phyloP scores from a whole-genome alignment of 371 early-diverging fungal genomes.

The Mortierella sp. region DNA sequence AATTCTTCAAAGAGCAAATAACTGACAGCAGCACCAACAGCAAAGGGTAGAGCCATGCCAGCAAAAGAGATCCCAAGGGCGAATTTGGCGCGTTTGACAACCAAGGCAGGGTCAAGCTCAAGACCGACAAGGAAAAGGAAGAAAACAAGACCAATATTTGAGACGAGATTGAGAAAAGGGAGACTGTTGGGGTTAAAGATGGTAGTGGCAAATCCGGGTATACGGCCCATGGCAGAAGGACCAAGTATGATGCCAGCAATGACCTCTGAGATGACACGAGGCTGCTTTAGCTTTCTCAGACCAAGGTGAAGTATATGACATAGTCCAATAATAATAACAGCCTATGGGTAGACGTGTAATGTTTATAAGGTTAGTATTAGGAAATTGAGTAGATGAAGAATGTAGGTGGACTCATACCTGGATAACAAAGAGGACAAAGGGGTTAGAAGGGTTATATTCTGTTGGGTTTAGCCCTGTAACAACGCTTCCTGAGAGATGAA shows the following conservation, averaged over 20 bases:
- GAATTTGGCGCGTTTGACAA: constrained; percentile 61
- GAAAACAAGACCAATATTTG: constrained; percentile 91
- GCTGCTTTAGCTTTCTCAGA: constrained; percentile 73
- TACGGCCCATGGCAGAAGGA: constrained; percentile 82
- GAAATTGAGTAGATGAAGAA: neutral
- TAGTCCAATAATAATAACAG: constrained; percentile 73
- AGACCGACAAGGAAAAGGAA: constrained; percentile 92
- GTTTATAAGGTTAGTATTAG: neutral
- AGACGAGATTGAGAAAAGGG: constrained; percentile 79
- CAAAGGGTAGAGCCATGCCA: constrained; percentile 85
- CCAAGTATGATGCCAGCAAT: constrained; percentile 85
- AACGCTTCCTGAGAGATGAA: constrained; percentile 62
- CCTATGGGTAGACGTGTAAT: constrained; percentile 52
- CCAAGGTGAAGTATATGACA: constrained; percentile 73
- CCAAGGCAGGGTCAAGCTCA: constrained; percentile 74
- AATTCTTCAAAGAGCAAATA: constrained; percentile 72
- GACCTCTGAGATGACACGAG: constrained; percentile 84
- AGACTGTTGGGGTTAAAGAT: constrained; percentile 76
- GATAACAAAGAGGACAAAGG: constrained; percentile 76
- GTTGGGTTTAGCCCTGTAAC: constrained; percentile 77
- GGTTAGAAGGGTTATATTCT: constrained; percentile 62
- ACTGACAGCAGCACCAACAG: constrained; percentile 78
- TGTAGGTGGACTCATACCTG: constrained; percentile 60
- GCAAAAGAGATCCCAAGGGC: constrained; percentile 71
- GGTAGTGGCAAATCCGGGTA: constrained; percentile 70